Conservation (phyloP, 345 rosid species). For the Lepidium aucheri region DNA sequence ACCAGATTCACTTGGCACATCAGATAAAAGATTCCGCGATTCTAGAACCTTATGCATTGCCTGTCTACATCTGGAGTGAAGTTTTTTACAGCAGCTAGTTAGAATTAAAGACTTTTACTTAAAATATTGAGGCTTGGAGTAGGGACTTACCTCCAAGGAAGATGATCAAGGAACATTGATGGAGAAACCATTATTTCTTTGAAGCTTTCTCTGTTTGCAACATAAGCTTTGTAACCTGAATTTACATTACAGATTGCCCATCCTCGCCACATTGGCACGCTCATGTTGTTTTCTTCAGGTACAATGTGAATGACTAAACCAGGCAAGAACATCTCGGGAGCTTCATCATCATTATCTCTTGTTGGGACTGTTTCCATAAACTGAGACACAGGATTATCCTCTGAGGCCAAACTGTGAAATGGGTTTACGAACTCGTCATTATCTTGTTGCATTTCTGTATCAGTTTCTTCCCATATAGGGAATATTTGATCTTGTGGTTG, state of each 20-base stretch:
- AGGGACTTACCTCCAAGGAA: conserved; percentile 76
- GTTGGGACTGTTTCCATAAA: conserved; percentile 55
- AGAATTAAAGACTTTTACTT: neutral
- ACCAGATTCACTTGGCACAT: conserved; percentile 18
- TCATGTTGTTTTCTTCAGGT: conserved; percentile 29
- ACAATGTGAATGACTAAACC: conserved; percentile 74
- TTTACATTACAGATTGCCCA: conserved; percentile 35
- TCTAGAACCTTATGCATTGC: conserved; percentile 64
- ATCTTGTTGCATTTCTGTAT: conserved; percentile 3
- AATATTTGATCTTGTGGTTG: conserved; percentile 8
- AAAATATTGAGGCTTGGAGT: neutral
- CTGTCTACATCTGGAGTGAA: conserved; percentile 47
- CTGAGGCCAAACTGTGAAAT: conserved; percentile 20
- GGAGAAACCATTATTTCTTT: conserved; percentile 72
- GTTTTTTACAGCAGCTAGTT: neutral
- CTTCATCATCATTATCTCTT: conserved; percentile 22
- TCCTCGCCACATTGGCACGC: conserved; percentile 46
- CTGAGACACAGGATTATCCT: conserved; percentile 47
- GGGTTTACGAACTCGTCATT: conserved; percentile 26
- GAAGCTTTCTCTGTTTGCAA: conserved; percentile 59
- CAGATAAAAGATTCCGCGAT: conserved; percentile 26
- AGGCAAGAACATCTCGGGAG: conserved; percentile 67
- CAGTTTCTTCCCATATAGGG: conserved; percentile 26
- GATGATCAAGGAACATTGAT: conserved; percentile 90
- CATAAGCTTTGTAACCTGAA: conserved; percentile 44